Conservation (phyloP, 1,139 yeast genomes). For the Pichia sp. region DNA sequence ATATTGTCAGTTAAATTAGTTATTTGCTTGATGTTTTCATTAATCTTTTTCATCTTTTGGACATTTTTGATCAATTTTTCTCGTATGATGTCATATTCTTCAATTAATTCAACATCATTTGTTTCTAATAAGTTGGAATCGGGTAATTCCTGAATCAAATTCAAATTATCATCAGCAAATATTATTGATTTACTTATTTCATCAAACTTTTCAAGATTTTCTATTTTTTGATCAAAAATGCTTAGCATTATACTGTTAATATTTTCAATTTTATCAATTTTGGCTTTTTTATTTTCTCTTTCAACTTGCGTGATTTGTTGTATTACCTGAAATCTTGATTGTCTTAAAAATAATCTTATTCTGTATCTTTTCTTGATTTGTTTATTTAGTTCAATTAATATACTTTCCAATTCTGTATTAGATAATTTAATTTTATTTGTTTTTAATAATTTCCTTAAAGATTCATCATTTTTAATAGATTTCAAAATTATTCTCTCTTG, state of each 20-base stretch:
- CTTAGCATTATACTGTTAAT: conserved; percentile 21
- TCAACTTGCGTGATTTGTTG: conserved; percentile 26
- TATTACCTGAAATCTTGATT: conserved; percentile 22
- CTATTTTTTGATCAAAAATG: conserved; percentile 6
- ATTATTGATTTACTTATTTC: not conserved
- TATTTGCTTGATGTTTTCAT: conserved; percentile 18
- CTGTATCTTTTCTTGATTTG: conserved; percentile 18
- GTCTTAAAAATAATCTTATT: conserved; percentile 23
- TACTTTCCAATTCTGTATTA: conserved; percentile 14
- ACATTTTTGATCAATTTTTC: conserved; percentile 16
- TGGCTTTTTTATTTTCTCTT: conserved; percentile 10
- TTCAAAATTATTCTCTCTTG: conserved; percentile 20
- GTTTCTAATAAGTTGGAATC: conserved; percentile 19
- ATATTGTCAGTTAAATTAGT: conserved; percentile 9
- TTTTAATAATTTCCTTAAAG: conserved; percentile 6
- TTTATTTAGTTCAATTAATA: conserved; percentile 17
- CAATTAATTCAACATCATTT: conserved; percentile 18
- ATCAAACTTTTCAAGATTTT: conserved; percentile 3
- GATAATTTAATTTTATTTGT: conserved; percentile 9
- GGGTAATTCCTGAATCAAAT: conserved; percentile 27
- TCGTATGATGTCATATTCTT: conserved; percentile 17
- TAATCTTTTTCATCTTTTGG: conserved; percentile 11
- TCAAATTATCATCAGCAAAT: conserved; percentile 19
- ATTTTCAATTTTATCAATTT: conserved; percentile 21
- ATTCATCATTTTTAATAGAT: conserved; percentile 17